Base-by-base conservation (phyloP, 1,139 yeast species). In the Ogataea hybrid region DNA sequence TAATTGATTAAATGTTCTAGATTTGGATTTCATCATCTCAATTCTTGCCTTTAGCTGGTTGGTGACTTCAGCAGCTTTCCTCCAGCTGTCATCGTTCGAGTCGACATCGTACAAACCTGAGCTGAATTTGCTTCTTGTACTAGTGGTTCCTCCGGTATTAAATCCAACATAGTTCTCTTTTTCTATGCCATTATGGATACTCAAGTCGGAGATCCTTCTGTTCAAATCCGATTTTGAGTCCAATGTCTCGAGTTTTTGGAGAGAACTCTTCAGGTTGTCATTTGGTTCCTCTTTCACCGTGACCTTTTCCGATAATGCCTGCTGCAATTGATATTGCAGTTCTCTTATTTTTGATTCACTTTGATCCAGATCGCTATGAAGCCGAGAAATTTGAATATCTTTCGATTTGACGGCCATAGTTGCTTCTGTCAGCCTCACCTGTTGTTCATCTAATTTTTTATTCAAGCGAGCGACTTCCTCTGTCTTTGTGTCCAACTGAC, bases 41-140 rank as follows among this genome's bases (percentile, higher is more conserved):
- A 90, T 89, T 51, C 96, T 69, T 1, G 89, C 95, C 59, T 84
- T 84, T 20, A 59, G 48, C 61, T 85, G 94, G 12, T 80, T 78
- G 1, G 97, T 89, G 11, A 88, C 94, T 52, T 86, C 95, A 0
- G 94, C 92, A 0, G 96, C 96, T 39, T 92, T 75, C 56, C 76
- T 78, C 96, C 96, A 89, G 53, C 84, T 80, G 45, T 85, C 95
- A 52, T 81, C 87, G 41, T 72, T 74, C 30, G 71, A 66, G 41
- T 71, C 74, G 37, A 68, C 57, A 44, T 46, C 68, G 54, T 56
- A 62, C 6, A 55, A 25, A 3, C 52, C 54, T 3, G 52, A 41
- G 16, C 50, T 46, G 31, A 49, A 48, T 21, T 44, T 51, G 32
- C 51, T 50, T 5, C 44, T 28, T 8, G 39, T 41, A 15, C 46